phyloP scores from a whole-genome alignment of 768 basidiomycete species.

The Suillus cothurnatus region DNA sequence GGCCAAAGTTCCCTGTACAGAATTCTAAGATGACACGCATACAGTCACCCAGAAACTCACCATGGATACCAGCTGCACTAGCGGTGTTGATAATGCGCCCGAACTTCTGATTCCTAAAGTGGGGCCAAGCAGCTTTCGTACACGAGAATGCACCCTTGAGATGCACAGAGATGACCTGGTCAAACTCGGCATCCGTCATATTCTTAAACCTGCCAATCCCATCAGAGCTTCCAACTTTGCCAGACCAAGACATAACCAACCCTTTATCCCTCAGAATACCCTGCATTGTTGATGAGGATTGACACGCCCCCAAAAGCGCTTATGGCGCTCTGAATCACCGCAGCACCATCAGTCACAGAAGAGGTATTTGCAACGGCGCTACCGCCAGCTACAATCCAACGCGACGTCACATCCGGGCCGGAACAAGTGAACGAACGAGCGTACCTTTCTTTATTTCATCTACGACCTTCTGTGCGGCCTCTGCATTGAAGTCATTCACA shows the following conservation, averaged over 20 bases:
- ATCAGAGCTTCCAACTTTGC: not conserved
- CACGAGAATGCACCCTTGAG: conserved; percentile 92
- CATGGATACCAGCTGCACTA: conserved; percentile 92
- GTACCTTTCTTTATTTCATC: conserved; percentile 82
- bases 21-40: not conserved
- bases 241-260: conserved; percentile 37
- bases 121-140: conserved; percentile 94
- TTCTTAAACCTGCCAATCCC: conserved; percentile 77
- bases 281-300: conserved; percentile 96
- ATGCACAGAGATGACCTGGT: conserved; percentile 86
- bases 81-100: conserved; percentile 95
- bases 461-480: conserved; percentile 90
- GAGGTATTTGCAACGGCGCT: conserved; percentile 87
- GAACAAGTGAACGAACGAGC: conserved; percentile 22
- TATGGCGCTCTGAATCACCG: conserved; percentile 84
- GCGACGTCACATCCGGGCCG: conserved; percentile 4
- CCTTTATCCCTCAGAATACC: conserved; percentile 85
- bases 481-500: conserved; percentile 90
- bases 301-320: conserved; percentile 82
- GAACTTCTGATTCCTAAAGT: conserved; percentile 93
- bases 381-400: conserved; percentile 66
- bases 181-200: conserved; percentile 95
- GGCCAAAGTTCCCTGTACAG: conserved; percentile 84
- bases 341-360: conserved; percentile 82
- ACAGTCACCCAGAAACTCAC: conserved; percentile 39